Conservation (phyloP, 2,329 filamentous ascomycete genomes). For the Colletotrichum siamense region DNA sequence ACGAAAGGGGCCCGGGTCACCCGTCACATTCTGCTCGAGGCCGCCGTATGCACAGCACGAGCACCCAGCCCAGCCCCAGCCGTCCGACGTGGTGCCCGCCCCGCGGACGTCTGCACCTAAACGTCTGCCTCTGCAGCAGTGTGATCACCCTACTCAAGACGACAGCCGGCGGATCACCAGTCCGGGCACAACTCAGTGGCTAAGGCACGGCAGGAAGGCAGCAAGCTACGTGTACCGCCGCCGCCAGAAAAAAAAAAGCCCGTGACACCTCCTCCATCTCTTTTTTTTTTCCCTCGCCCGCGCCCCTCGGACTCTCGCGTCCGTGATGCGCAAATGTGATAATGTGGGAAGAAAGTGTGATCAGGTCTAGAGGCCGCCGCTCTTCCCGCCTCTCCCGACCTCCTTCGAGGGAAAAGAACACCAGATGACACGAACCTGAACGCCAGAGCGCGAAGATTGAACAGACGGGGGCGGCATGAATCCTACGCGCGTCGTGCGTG, state of each 20-base stretch:
- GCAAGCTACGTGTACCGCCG: not conserved
- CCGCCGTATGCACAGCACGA: not conserved
- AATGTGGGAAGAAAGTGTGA: not conserved
- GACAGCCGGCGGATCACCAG: not conserved
- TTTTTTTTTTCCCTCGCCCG: not conserved
- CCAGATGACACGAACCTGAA: not conserved
- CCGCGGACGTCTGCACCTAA: not conserved
- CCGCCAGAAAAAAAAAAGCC: not conserved
- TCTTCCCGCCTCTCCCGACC: not conserved
- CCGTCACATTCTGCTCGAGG: not conserved
- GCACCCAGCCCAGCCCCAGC: not conserved
- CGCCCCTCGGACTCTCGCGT: not conserved
- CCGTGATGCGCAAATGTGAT: not conserved
- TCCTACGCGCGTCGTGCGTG: not conserved
- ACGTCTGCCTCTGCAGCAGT: not conserved
- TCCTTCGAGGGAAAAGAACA: not conserved
- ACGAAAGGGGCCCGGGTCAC: not conserved
- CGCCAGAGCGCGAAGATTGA: not conserved
- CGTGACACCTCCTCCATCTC: not conserved
- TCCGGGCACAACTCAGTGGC: not conserved
- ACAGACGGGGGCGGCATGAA: not conserved
- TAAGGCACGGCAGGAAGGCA: not conserved
- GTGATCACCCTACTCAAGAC: not conserved
- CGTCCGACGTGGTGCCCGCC: not conserved
- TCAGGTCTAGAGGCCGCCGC: not conserved